Conservation (phyloP, 768 basidiomycete genomes). For the Suillus bovinus region DNA sequence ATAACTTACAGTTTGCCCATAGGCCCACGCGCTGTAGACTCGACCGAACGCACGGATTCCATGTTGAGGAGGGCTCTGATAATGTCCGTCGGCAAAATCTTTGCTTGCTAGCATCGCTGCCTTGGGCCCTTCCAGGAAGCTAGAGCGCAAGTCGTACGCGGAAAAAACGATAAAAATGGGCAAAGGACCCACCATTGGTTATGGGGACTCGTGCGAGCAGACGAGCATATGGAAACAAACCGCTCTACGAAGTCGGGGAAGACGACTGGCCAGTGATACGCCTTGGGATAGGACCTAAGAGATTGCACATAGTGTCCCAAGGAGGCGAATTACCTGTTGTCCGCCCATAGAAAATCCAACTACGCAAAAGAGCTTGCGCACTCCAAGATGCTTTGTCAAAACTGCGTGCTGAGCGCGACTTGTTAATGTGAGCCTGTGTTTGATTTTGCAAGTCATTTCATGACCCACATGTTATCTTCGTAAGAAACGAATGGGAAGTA, state of each 20-base stretch:
- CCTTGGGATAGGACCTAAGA: slow-evolving; percentile 30
- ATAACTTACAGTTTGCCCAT: slow-evolving; percentile 51
- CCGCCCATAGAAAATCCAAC: slow-evolving; percentile 63
- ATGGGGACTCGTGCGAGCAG: slow-evolving; percentile 55
- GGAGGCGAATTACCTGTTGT: slow-evolving; percentile 38
- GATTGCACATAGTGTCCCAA: slow-evolving; percentile 17
- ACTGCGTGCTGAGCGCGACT: slow-evolving; percentile 56
- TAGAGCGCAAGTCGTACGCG: slow-evolving; percentile 22
- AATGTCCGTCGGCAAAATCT: slow-evolving; percentile 57
- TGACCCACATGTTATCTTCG: slow-evolving; percentile 54
- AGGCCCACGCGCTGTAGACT: slow-evolving; percentile 62
- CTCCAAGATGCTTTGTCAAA: slow-evolving; percentile 44
- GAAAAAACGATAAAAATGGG: too few species aligned
- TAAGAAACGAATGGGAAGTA: slow-evolving; percentile 59
- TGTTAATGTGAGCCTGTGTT: slow-evolving; percentile 18
- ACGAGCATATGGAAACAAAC: slow-evolving; percentile 49
- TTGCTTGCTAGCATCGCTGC: slow-evolving; percentile 53
- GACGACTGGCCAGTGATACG: slow-evolving; percentile 59
- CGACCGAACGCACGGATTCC: slow-evolving; percentile 59
- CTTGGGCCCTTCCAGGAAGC: slow-evolving; percentile 62
- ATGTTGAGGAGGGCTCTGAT: slow-evolving; percentile 45
- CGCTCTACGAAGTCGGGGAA: slow-evolving; percentile 56
- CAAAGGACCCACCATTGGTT: slow-evolving; percentile 46
- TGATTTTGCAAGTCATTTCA: background rate
- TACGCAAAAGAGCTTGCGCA: slow-evolving; percentile 45